phyloP scores from a whole-genome alignment of 805 yeast genomes.

The Kuraishia floccosa region DNA sequence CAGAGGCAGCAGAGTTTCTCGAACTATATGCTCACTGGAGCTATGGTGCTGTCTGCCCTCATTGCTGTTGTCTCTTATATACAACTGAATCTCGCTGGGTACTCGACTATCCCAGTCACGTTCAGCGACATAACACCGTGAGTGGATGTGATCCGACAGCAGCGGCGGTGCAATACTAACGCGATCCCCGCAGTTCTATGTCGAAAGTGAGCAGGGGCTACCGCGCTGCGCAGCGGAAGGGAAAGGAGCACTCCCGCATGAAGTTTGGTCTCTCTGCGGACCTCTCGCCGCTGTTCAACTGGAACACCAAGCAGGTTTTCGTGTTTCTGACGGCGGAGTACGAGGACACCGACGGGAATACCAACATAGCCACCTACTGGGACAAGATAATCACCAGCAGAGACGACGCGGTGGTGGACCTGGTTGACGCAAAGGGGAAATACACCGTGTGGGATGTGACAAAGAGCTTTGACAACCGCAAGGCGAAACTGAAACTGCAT shows the following conservation, averaged over 20 bases:
- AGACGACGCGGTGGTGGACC: slow-evolving; percentile 44
- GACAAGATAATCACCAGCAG: slow-evolving; percentile 61
- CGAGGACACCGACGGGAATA: slow-evolving; percentile 14
- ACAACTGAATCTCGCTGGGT: slow-evolving; percentile 27
- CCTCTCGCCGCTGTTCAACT: slow-evolving; percentile 71
- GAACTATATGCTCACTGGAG: slow-evolving; percentile 42
- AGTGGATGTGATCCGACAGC: too few species aligned
- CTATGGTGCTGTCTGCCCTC: slow-evolving; percentile 31
- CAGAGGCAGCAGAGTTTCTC: slow-evolving; percentile 30
- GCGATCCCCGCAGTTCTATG: slow-evolving; percentile 17
- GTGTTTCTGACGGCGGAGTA: slow-evolving; percentile 76
- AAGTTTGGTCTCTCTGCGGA: slow-evolving; percentile 68
- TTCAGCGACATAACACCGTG: not conserved
- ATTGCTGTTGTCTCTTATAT: slow-evolving; percentile 35
- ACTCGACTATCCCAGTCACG: not conserved
- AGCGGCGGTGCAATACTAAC: too few species aligned
- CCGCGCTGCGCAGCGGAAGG: slow-evolving; percentile 56
- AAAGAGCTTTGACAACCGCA: slow-evolving; percentile 45
- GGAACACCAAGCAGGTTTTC: slow-evolving; percentile 97
- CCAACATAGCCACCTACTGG: slow-evolving; percentile 78
- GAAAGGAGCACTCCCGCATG: slow-evolving; percentile 68
- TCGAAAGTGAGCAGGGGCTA: slow-evolving; percentile 46
- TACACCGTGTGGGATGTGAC: slow-evolving; percentile 85
- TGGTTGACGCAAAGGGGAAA: slow-evolving; percentile 49
- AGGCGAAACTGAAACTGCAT: slow-evolving; percentile 59